Conservation (phyloP, 2,329 filamentous ascomycete species). For the Mollisia scopiformis region DNA sequence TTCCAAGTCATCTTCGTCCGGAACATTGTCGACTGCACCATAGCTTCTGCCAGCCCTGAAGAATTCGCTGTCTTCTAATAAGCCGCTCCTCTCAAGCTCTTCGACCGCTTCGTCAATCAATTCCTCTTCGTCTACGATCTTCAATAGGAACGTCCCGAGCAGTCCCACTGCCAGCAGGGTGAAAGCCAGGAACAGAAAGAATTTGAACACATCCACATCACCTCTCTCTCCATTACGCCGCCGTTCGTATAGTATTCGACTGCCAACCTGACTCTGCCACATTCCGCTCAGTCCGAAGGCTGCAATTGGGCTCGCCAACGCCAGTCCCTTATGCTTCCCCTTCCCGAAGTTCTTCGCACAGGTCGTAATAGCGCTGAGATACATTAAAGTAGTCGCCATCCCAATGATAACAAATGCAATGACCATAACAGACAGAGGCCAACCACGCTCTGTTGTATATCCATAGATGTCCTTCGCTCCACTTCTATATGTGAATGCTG, state of each 20-base stretch:
- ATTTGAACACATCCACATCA: constrained; percentile 76
- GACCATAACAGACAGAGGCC: constrained; percentile 83
- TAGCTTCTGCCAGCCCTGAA: constrained; percentile 67
- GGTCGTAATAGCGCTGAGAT: constrained; percentile 87
- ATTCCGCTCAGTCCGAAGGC: constrained; percentile 92
- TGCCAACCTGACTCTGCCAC: constrained; percentile 92
- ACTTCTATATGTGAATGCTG: constrained; percentile 74
- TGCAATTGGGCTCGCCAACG: constrained; percentile 87
- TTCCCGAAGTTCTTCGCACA: constrained; percentile 98
- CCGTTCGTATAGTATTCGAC: constrained; percentile 73
- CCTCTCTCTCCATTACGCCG: constrained; percentile 63
- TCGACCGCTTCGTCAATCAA: constrained; percentile 90
- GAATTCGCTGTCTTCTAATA: constrained; percentile 76
- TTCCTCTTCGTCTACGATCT: constrained; percentile 81
- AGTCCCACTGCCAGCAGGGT: constrained; percentile 73
- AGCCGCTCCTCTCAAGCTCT: constrained; percentile 85
- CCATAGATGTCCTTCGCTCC: constrained; percentile 48
- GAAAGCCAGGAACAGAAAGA: constrained; percentile 82
- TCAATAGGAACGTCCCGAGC: constrained; percentile 73
- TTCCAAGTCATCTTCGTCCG: constrained; percentile 48
- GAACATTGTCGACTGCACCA: constrained; percentile 54
- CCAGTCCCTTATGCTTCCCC: constrained; percentile 84
- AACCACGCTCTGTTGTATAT: constrained; percentile 51
- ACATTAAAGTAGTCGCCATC: constrained; percentile 84
- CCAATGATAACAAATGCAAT: constrained; percentile 83